Evolutionary conservation across 108 stramenopile genomes (phyloP), one percentile per base, ranked within the genome.

Genomic region (Cyclotella choctawhatcheeana): DNA sequence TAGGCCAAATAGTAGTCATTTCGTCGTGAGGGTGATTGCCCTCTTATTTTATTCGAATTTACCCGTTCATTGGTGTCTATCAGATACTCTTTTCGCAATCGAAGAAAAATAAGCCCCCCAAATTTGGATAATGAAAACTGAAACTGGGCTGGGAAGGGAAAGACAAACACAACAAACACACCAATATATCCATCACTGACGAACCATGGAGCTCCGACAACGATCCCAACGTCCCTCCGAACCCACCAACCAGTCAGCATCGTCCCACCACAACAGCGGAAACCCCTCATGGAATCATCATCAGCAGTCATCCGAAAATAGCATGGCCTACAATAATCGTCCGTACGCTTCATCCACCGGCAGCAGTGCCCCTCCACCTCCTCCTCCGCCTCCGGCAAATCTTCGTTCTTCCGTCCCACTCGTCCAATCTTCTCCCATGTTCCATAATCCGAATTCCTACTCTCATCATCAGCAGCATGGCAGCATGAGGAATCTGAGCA

Each of bases 211-310:
- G 48, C 43, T 76, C 24, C 45, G 75, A 44, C 75, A 76, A 54
- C 75, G 75, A 37, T 63, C 63, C n/a, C 75, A 76, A 62, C 58
- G 67, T 18, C 47, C 75, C 26, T 76, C 75, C 31, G 75, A 76
- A 44, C 22, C 75, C 32, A 53, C 55, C 58, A 50, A 68, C 21
- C 51, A 66, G 68, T 34, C 43, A 30, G 8, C 13, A 22, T 48
- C 20, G n/a, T n/a, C n/a, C n/a, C n/a, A n/a, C n/a, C n/a, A 21
- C 40, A 44, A 29, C 0, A 13, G 2, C 2, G 21, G 56, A 26
- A 32, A 24, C 44, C 26, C 65, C 20, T 32, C 48, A 35, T 51
- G 34, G 50, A 56, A 44, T 26, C 20, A 67, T 25, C 55, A 58
- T 30, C 68, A 26, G 21, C 59, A 40, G 43, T 3, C 59, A 26